Evolutionary conservation across 2,329 filamentous ascomycete species (phyloP).

Genomic region (Alternaria conjuncta): DNA sequence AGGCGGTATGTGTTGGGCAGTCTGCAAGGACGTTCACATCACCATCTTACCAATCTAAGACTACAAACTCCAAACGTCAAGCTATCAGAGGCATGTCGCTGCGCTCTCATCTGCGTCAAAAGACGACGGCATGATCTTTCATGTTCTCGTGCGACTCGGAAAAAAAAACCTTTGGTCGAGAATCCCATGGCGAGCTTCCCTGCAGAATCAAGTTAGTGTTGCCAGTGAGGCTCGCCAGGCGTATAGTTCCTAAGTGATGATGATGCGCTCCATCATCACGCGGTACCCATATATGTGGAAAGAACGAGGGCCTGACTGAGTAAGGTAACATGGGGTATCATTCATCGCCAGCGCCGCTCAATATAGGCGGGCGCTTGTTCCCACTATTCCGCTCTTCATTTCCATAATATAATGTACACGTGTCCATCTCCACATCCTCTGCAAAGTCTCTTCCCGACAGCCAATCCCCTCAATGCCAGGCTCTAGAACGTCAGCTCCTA

Average conservation of each 20-base stretch:
- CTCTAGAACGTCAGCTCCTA: too few species aligned
- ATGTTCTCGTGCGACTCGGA: too few species aligned
- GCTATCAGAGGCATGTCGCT: too few species aligned
- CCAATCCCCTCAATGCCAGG: neutral
- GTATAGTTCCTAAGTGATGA: neutral
- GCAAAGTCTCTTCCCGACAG: neutral
- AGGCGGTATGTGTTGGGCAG: too few species aligned
- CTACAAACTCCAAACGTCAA: too few species aligned
- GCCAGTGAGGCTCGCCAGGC: rapidly evolving
- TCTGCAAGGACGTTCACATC: neutral
- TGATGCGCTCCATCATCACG: neutral
- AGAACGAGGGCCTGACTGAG: rapidly evolving
- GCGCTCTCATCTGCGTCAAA: too few species aligned
- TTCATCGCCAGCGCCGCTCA: neutral
- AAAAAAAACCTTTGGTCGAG: too few species aligned
- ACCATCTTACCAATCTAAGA: neutral
- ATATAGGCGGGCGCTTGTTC: neutral
- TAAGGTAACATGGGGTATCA: neutral
- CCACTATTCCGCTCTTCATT: neutral
- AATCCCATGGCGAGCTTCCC: too few species aligned
- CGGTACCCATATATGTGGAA: rapidly evolving
- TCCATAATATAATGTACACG: neutral
- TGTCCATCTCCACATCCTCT: neutral
- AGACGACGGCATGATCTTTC: too few species aligned
- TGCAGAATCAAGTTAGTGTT: neutral